Base-by-base conservation (phyloP, 192 early-diverging fungal species). In the Coemansia sp. region DNA sequence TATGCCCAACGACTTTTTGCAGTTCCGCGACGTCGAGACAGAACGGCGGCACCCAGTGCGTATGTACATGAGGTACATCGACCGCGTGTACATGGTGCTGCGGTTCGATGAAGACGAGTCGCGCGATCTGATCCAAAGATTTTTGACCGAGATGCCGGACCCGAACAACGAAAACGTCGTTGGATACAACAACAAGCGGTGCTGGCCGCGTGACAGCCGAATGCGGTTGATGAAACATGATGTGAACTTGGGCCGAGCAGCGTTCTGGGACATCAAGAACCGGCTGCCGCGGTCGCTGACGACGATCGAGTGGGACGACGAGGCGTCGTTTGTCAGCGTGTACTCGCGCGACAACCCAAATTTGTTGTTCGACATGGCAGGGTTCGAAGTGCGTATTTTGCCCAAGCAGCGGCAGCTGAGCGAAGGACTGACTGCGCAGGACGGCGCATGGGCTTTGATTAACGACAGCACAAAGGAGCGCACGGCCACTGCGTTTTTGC, bases 161-260 rank as follows among this genome's bases (percentile, higher is more conserved):
- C 97, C 96, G 5, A 98, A 97, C 78, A 95, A 94, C 78, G 96
- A 98, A 66, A 97, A 98, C 72, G 89, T 98, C 48, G 97, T 97
- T 11, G 95, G 97, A 1, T 99, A 99, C 81, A 93, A 94, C 76
- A 95, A 96, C 86, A 96, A 96, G 69, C 94, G 93, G 61, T 96
- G 94, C 85, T 98, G 94, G 97, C 97, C 97, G 19, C 91, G 97
- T 53, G 97, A 99, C 82, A 93, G 94, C 64, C 90, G 97, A 56
- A 99, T 99, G 97, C 90, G 97, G 47, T 71, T 99, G 64, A 96
- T 99, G 93, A 95, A 95, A 83, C 94, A 94, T 79, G 97, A 99
- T 73, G 96, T 99, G 50, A 96, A 97, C 62, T 70, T 98, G 35
- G 97, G 97, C 39, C 90, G 97, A 37, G 97, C 97, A 1, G 94